Evolutionary conservation across 2,329 filamentous ascomycete species (phyloP).

Genomic region (Penicillium sp.): DNA sequence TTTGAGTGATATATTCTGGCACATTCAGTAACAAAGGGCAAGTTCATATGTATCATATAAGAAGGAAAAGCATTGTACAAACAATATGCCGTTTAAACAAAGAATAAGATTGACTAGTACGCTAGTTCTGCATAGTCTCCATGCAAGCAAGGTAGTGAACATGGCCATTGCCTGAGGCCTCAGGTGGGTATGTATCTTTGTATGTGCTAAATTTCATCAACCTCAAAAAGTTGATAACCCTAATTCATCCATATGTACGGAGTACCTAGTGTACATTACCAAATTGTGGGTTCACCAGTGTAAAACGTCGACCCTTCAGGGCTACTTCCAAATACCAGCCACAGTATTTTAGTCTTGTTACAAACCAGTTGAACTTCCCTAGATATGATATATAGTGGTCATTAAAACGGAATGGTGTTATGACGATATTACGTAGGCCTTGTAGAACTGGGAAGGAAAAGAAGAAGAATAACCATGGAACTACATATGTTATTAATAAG

Average conservation of each 20-base stretch:
- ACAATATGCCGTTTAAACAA: background rate
- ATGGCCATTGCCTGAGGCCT: background rate
- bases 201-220: too few species aligned
- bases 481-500: background rate
- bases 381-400: background rate
- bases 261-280: background rate
- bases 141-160: background rate
- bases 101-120: background rate
- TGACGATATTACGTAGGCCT: background rate
- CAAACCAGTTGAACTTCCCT: background rate
- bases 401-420: background rate
- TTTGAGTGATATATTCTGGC: background rate
- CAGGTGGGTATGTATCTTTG: background rate
- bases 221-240: background rate
- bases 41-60: background rate
- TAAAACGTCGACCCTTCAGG: background rate
- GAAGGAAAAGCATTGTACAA: too few species aligned
- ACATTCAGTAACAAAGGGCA: background rate
- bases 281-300: background rate
- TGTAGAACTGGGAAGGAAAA: background rate
- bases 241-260: too few species aligned
- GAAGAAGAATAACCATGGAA: background rate
- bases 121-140: background rate
- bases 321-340: background rate
- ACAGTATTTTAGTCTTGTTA: background rate